Evolutionary conservation across 2,329 filamentous ascomycete genomes (phyloP).

Genomic region (Penicillium verrucosum): DNA sequence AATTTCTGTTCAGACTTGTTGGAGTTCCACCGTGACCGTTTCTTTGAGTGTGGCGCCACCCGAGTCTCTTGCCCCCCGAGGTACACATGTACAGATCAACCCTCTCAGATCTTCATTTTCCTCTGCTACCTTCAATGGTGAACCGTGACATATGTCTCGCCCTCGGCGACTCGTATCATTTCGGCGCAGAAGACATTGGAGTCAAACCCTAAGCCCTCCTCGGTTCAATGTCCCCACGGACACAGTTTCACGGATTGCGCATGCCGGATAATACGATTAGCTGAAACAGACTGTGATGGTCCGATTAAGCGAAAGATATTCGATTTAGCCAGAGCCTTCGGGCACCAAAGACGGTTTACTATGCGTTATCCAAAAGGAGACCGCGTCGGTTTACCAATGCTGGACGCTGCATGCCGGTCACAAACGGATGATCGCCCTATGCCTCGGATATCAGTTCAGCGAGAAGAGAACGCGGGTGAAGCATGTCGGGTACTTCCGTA

Average conservation of each 20-base stretch:
- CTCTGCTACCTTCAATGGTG: constrained; percentile 50
- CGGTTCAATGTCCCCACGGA: constrained; percentile 54
- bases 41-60: constrained; percentile 25
- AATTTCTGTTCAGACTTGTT: constrained; percentile 14
- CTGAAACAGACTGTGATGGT: constrained; percentile 36
- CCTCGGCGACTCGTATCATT: constrained; percentile 41
- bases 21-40: constrained; percentile 7
- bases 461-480: constrained; percentile 51
- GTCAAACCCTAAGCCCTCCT: constrained; percentile 89
- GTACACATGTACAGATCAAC: constrained; percentile 61
- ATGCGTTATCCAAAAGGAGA: constrained; percentile 44
- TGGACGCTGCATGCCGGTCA: constrained; percentile 61
- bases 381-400: constrained; percentile 55
- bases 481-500: constrained; percentile 49
- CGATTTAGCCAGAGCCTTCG: constrained; percentile 45
- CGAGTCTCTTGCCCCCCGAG: constrained; percentile 38
- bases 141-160: constrained; percentile 30
- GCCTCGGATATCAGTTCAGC: constrained; percentile 33
- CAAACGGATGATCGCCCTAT: constrained; percentile 54
- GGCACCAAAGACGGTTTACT: constrained; percentile 44
- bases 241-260: constrained; percentile 66
- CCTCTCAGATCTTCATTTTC: constrained; percentile 74
- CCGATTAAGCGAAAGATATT: constrained; percentile 35
- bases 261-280: constrained; percentile 69
- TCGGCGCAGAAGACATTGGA: constrained; percentile 68